Percentiles rank a stretch among this genome's conserved stretches.
phyloP scores from a whole-genome alignment of 2,329 filamentous ascomycete species.

The Davidsoniella australis region DNA sequence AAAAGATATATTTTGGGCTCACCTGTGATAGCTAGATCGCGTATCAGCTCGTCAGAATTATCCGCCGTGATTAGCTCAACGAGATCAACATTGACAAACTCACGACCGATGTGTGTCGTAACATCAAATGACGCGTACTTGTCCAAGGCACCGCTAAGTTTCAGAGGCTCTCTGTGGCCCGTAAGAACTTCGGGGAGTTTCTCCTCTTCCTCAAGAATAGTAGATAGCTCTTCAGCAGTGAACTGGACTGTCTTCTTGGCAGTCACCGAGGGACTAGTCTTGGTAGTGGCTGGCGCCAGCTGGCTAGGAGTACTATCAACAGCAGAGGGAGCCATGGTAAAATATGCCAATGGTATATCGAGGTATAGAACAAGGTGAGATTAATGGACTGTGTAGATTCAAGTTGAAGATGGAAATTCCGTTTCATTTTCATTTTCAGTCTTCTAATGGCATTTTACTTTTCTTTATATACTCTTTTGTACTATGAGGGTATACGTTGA shows the following conservation, averaged over 20 bases:
- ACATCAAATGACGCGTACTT: constrained; percentile 37
- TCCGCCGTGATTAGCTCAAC: constrained; percentile 42
- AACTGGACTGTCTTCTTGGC: background rate
- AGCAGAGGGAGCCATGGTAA: background rate
- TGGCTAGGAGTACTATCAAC: background rate
- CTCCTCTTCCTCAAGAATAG: background rate
- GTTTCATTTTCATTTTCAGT: no score
- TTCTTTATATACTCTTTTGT: no score
- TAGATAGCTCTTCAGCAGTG: background rate
- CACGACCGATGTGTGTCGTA: constrained; percentile 44
- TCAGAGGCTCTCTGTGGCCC: constrained; percentile 22
- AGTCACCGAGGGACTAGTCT: background rate
- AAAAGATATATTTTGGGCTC: constrained; percentile 14
- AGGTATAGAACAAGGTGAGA: background rate
- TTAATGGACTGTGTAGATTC: background rate
- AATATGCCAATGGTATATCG: background rate
- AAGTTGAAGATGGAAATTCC: background rate
- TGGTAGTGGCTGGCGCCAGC: background rate
- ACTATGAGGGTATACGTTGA: no score
- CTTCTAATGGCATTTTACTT: no score
- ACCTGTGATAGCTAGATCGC: constrained; percentile 53
- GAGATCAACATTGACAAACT: constrained; percentile 41
- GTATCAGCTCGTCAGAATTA: constrained; percentile 44
- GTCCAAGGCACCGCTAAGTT: constrained; percentile 33
- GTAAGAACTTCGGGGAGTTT: background rate